phyloP scores from a whole-genome alignment of 1,139 yeast species.

The Pichia sp. region DNA sequence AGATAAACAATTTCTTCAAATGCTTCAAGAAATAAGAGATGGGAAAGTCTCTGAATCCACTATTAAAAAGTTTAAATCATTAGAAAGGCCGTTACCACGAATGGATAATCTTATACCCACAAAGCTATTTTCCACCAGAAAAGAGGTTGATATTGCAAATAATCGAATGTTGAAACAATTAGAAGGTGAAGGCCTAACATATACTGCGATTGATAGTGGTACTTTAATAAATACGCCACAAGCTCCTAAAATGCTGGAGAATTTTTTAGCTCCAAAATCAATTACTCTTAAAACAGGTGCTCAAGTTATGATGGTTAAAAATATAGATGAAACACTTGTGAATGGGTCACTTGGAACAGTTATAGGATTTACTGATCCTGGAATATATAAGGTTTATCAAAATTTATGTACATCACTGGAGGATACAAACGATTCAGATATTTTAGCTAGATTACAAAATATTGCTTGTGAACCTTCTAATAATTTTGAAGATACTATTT shows the following conservation, averaged over 20 bases:
- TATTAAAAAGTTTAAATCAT: conserved; percentile 44
- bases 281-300: conserved; percentile 71
- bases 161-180: conserved; percentile 45
- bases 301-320: conserved; percentile 95
- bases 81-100: conserved; percentile 50
- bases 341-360: conserved; percentile 92
- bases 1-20: conserved; percentile 65
- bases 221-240: conserved; percentile 39
- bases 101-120: conserved; percentile 81
- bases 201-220: conserved; percentile 61
- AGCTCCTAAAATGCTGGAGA: conserved; percentile 43
- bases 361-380: conserved; percentile 62
- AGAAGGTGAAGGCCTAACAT: conserved; percentile 43
- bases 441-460: neutral
- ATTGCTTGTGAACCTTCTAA: neutral
- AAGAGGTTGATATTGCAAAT: conserved; percentile 81
- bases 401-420: neutral
- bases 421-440: neutral
- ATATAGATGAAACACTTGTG: conserved; percentile 78
- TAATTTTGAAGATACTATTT: conserved; percentile 11
- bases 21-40: conserved; percentile 82
- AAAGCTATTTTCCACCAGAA: conserved; percentile 74
- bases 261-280: conserved; percentile 64
- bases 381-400: conserved; percentile 33
- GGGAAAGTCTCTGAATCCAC: conserved; percentile 61